A percentile compares a stretch with the other conserved stretches of the same genome.
These are phyloP conservation scores for Tetrapisispora nanseiensis DNA, from an alignment of 805 yeast species.

Conservation along the genomic window DNA sequence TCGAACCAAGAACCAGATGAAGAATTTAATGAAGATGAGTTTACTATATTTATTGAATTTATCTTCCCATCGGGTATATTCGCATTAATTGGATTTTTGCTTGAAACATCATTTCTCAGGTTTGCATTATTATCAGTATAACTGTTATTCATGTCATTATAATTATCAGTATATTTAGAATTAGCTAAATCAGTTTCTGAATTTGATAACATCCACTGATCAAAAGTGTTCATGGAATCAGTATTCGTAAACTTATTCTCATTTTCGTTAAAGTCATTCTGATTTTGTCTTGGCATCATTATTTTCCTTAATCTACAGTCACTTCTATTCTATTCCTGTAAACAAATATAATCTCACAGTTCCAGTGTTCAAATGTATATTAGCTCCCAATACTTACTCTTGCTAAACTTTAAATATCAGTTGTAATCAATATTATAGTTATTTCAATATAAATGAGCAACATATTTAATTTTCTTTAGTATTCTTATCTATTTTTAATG, in stretches of 20 bases:
- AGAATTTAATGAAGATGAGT: neutral
- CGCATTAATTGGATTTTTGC: neutral
- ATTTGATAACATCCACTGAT: slow-evolving; percentile 1
- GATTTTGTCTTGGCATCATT: neutral
- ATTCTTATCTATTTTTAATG: too few relatives aligned
- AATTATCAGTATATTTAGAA: neutral
- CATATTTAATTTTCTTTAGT: too few relatives aligned
- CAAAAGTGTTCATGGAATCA: neutral
- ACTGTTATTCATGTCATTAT: neutral
- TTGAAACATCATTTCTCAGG: neutral
- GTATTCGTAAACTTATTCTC: neutral
- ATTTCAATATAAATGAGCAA: too few relatives aligned
- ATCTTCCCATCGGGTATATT: neutral
- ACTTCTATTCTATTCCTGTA: too few relatives aligned
- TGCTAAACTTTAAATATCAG: too few relatives aligned
- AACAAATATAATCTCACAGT: too few relatives aligned
- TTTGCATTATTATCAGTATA: neutral
- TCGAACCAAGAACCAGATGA: slow-evolving; percentile 17
- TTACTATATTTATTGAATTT: neutral
- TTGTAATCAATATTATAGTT: too few relatives aligned
- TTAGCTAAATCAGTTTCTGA: slow-evolving; percentile 1
- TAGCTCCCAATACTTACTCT: too few relatives aligned
- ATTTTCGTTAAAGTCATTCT: neutral
- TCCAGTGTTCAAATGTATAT: too few relatives aligned
- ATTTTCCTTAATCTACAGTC: neutral